Percentiles rank a stretch among this genome's conserved stretches.
These are phyloP conservation scores for Fusarium foetens DNA, from an alignment of 2,329 filamentous ascomycete species.

Conservation along the genomic window DNA sequence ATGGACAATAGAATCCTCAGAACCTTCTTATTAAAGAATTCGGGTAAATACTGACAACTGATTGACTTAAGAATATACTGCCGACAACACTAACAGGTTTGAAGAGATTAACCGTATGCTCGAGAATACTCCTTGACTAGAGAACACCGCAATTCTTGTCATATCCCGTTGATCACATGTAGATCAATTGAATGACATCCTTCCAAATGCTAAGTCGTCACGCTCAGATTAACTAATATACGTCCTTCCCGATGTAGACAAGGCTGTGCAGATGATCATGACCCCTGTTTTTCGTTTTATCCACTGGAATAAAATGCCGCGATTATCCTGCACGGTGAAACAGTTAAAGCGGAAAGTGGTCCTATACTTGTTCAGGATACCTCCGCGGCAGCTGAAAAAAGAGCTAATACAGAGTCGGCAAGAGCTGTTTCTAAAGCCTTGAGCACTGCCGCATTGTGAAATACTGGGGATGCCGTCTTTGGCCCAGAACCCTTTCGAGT, in stretches of 20 bases:
- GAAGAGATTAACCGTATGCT: not conserved
- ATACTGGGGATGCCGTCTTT: not conserved
- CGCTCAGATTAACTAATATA: not conserved
- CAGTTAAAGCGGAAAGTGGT: not conserved
- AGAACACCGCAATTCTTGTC: not conserved
- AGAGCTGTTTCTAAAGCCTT: not conserved
- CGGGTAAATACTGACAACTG: not conserved
- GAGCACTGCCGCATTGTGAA: not conserved
- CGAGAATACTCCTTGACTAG: not conserved
- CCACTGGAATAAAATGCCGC: not conserved
- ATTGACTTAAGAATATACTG: not conserved
- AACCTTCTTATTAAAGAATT: not conserved
- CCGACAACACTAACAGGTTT: not conserved
- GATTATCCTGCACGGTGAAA: not conserved
- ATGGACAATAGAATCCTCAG: not conserved
- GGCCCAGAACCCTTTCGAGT: not conserved
- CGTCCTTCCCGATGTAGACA: not conserved
- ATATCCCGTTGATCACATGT: not conserved
- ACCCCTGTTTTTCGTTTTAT: not conserved
- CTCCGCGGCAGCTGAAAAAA: not conserved
- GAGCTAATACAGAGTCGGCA: not conserved
- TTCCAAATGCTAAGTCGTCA: not conserved
- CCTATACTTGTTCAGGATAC: not conserved
- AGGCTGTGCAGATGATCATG: not conserved
- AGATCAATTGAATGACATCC: not conserved